A percentile compares a stretch with the other conserved stretches of the same genome.
phyloP scores from a whole-genome alignment of 2,329 filamentous ascomycete species.

The Neurospora sp. region DNA sequence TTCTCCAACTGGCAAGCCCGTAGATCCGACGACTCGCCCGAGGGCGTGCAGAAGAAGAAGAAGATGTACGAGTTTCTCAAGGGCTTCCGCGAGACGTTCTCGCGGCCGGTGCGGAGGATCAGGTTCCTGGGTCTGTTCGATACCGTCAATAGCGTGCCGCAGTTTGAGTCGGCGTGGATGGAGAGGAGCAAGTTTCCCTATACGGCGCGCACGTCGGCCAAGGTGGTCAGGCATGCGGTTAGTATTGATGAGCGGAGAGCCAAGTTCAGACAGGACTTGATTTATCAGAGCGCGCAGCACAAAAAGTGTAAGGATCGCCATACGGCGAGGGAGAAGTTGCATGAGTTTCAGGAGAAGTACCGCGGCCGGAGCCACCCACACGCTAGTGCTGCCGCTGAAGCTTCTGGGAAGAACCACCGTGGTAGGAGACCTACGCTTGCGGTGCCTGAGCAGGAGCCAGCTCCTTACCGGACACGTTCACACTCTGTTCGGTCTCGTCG shows the following conservation, averaged over 20 bases:
- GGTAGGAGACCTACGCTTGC: conserved; percentile 9
- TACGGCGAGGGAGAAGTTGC: conserved; percentile 15
- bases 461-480: conserved; percentile 33
- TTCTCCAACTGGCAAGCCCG: conserved; percentile 65
- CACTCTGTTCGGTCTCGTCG: conserved; percentile 16
- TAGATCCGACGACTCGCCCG: conserved; percentile 25
- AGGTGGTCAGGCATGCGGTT: conserved; percentile 58
- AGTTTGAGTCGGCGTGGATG: conserved; percentile 70
- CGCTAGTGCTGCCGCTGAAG: conserved; percentile 12
- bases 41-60: conserved; percentile 37
- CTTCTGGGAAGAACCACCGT: conserved; percentile 8
- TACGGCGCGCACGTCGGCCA: conserved; percentile 45
- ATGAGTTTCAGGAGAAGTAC: conserved; percentile 27
- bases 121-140: conserved; percentile 72
- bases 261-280: conserved; percentile 62
- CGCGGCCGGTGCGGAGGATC: conserved; percentile 62
- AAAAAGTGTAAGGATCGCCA: conserved; percentile 15
- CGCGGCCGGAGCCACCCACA: conserved; percentile 15
- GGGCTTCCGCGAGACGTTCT: conserved; percentile 72
- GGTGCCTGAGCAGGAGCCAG: conserved; percentile 23
- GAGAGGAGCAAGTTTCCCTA: conserved; percentile 68
- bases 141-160: conserved; percentile 70
- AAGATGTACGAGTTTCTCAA: conserved; percentile 67
- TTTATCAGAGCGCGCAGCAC: conserved; percentile 37
- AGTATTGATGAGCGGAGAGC: conserved; percentile 61